Evolutionary conservation across 139 green algal species (phyloP), one percentile per base, ranked within the genome.

Genomic region (Nannochloris sp.): DNA sequence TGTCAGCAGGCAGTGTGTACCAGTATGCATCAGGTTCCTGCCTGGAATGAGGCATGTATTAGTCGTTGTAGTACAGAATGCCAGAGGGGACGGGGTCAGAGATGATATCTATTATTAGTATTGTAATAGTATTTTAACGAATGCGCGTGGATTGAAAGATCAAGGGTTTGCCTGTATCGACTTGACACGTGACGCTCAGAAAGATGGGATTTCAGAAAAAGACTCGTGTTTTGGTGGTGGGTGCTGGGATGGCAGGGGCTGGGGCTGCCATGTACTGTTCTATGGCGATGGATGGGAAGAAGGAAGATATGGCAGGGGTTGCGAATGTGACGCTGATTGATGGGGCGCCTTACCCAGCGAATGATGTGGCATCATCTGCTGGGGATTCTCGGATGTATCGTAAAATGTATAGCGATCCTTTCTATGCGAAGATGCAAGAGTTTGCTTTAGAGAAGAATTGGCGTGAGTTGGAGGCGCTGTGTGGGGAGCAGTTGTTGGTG

Each of bases 1-100:
- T 97, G 90, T 73, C 72, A 89, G 51, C 75, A 81, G 6, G 69
- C 79, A 4, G 91, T 96, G 8, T 97, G 90, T 69, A 76, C 73
- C 9, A 88, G 87, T 53, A 78, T 81, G 61, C 90, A 96, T 73
- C 85, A 95, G 43, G 88, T 97, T 40, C 90, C 90, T 12, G 87
- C 83, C 2, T 97, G 90, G 90, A 96, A 97, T 57, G 89, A 96
- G 10, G 58, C 85, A 9, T 97, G 90, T 71, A 58, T 94, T 3
- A 81, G 82, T 40, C 67, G 86, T 11, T 97, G 90, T 74, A 85
- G 74, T 27, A 66, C 76, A 15, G 90, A 97, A 68, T 97, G 90
- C 71, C 36, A 88, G 25, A 55, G 78, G 0, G 74, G 74, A 0
- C 34, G 69, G 19, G 23, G 54, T 29, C 50, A 53, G 46, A 25